A percentile compares a stretch with the other conserved stretches of the same genome.
Conservation (phyloP, 2,329 filamentous ascomycete genomes). For the Aspergillus aculeatus region DNA sequence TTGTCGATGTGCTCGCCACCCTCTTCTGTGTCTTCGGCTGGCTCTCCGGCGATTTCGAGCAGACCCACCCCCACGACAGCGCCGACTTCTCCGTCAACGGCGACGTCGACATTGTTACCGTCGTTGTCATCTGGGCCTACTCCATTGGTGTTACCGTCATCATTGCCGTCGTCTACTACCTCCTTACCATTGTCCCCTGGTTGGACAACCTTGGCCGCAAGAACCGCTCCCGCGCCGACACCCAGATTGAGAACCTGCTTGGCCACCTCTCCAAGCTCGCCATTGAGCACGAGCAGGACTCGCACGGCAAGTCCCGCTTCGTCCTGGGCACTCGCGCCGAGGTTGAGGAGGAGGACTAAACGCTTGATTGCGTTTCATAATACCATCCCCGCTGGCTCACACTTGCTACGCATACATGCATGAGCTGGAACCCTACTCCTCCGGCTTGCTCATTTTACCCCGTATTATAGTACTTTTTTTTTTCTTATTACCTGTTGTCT, state of each 20-base stretch:
- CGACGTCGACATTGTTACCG: constrained; percentile 58
- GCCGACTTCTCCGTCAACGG: constrained; percentile 46
- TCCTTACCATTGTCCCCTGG: constrained; percentile 46
- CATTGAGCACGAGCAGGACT: constrained; percentile 50
- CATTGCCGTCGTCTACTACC: constrained; percentile 53
- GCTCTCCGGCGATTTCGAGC: constrained; percentile 55
- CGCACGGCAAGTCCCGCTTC: constrained; percentile 47
- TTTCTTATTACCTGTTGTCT: constrained; percentile 32
- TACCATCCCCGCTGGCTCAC: constrained; percentile 35
- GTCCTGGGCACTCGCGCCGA: constrained; percentile 43
- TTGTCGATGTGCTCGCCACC: constrained; percentile 69
- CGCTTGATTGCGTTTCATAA: constrained; percentile 23
- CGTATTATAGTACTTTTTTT: constrained; percentile 42
- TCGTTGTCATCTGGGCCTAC: constrained; percentile 54
- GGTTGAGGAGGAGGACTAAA: constrained; percentile 47
- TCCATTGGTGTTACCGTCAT: constrained; percentile 54
- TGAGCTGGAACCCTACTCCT: constrained; percentile 21
- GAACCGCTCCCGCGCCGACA: constrained; percentile 52
- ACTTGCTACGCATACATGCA: constrained; percentile 33
- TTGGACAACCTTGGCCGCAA: constrained; percentile 54
- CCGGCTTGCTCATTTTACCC: constrained; percentile 26
- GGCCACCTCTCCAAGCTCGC: constrained; percentile 53
- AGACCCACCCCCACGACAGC: constrained; percentile 28
- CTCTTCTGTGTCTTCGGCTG: constrained; percentile 75
- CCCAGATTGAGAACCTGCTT: constrained; percentile 55